These are phyloP conservation scores for Zygosaccharomyces sapae DNA, from an alignment of 1,139 yeast species.

Conservation along the genomic window DNA sequence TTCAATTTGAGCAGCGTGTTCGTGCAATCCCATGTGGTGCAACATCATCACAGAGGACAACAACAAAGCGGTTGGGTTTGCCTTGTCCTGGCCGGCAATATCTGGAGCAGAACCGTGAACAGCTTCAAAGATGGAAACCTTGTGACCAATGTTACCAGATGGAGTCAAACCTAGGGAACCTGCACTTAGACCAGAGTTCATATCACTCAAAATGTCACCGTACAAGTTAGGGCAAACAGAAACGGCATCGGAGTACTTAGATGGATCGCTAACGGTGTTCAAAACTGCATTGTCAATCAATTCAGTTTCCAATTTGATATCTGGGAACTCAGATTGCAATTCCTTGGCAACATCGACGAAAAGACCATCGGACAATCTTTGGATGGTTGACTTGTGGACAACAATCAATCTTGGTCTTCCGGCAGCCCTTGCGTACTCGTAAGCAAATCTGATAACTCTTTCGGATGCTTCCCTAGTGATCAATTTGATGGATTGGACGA, in stretches of 20 bases:
- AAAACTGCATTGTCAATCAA: constrained; percentile 93
- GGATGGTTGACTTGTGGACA: constrained; percentile 97
- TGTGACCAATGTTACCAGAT: constrained; percentile 98
- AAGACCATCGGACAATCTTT: constrained; percentile 97
- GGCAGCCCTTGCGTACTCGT: constrained; percentile 88
- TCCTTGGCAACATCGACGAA: constrained; percentile 90
- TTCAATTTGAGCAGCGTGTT: constrained; percentile 79
- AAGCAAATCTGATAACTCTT: constrained; percentile 93
- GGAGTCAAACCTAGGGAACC: constrained; percentile 99
- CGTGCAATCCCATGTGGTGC: constrained; percentile 90
- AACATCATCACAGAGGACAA: constrained; percentile 98
- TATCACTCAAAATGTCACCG: constrained; percentile 97
- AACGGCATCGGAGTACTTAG: constrained; percentile 75
- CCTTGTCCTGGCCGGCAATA: constrained; percentile 95
- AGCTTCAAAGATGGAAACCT: constrained; percentile 96
- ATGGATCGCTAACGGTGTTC: constrained; percentile 84
- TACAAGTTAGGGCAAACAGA: constrained; percentile 99
- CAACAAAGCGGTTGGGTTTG: constrained; percentile 96
- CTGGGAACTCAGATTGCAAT: constrained; percentile 88
- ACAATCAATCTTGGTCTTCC: constrained; percentile 87
- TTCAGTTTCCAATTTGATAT: constrained; percentile 75
- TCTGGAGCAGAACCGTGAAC: constrained; percentile 99
- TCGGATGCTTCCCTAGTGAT: constrained; percentile 95
- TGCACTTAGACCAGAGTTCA: constrained; percentile 86
- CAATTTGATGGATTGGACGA: constrained; percentile 94